phyloP scores from a whole-genome alignment of 2,329 filamentous ascomycete genomes.

The Fulvia fulva region DNA sequence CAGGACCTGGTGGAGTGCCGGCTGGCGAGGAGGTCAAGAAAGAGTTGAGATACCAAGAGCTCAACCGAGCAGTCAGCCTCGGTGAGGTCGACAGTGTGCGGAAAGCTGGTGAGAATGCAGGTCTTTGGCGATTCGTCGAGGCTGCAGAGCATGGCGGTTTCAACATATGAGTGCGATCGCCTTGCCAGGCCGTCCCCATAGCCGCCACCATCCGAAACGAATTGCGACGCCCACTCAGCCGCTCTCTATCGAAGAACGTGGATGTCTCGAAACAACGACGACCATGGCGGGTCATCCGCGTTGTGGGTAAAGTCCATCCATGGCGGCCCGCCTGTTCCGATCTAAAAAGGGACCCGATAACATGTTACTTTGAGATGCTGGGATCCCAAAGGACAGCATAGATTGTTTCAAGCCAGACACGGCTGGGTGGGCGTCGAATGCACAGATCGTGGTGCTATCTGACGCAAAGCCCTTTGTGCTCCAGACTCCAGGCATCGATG shows the following conservation, averaged over 20 bases:
- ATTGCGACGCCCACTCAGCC: no score
- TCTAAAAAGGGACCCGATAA: not conserved
- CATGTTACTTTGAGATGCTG: slow-evolving; percentile 2
- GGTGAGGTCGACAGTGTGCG: slow-evolving; percentile 64
- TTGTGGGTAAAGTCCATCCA: not conserved
- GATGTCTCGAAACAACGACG: not conserved
- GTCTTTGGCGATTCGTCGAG: slow-evolving; percentile 77
- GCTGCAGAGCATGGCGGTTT: slow-evolving; percentile 55
- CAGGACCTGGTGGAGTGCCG: slow-evolving; percentile 30
- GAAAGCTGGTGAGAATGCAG: slow-evolving; percentile 64
- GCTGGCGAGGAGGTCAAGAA: slow-evolving; percentile 32
- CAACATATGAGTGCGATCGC: slow-evolving; percentile 36
- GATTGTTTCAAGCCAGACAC: not conserved
- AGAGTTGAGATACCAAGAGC: slow-evolving; percentile 66
- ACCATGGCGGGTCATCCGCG: not conserved
- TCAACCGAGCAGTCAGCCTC: slow-evolving; percentile 66
- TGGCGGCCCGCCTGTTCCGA: not conserved
- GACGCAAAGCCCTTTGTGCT: not conserved
- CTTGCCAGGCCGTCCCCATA: no score
- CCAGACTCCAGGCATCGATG: not conserved
- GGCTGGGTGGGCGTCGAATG: not conserved
- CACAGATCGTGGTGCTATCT: not conserved
- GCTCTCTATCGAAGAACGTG: no score
- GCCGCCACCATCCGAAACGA: not conserved
- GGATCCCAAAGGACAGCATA: not conserved